phyloP scores from a whole-genome alignment of 345 rosid species.

The Rubroshorea leprosula region DNA sequence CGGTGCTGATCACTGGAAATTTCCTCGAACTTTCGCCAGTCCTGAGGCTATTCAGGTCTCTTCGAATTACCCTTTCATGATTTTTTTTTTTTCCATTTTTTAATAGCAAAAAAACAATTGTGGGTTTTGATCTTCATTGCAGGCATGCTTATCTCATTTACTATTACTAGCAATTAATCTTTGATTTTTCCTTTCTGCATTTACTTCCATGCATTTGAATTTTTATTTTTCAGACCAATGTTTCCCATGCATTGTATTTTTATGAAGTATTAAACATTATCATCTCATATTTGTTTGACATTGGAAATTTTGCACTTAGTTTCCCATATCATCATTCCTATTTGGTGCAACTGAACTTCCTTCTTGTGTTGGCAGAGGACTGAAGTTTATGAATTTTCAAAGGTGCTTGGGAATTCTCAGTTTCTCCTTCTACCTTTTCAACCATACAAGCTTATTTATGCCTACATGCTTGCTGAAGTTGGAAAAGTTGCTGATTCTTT shows the following conservation, averaged over 20 bases:
- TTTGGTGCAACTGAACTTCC: constrained; percentile 7
- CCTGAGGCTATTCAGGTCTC: constrained; percentile 77
- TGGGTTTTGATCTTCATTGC: neutral
- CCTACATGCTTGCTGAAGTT: constrained; percentile 93
- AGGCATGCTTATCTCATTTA: neutral
- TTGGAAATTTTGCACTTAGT: neutral
- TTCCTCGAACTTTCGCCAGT: constrained; percentile 61
- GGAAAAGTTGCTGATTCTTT: constrained; percentile 83
- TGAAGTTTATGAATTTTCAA: constrained; percentile 59
- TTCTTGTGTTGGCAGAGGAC: constrained; percentile 39
- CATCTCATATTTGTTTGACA: neutral
- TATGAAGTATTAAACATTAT: neutral
- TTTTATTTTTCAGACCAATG: neutral
- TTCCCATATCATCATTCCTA: constrained; percentile 7
- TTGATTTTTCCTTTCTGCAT: neutral
- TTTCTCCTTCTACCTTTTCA: constrained; percentile 78
- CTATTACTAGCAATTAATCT: neutral
- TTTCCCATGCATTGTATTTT: neutral
- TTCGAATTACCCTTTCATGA: neutral
- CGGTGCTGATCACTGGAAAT: constrained; percentile 73
- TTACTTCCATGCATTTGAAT: neutral
- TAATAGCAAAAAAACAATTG: no score
- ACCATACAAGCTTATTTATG: constrained; percentile 92
- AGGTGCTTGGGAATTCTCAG: constrained; percentile 95
- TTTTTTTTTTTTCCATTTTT: no score